Percentiles rank a stretch among this genome's conserved stretches.
phyloP scores from a whole-genome alignment of 1,139 yeast genomes.

The Scheffersomyces cryptocercus region DNA sequence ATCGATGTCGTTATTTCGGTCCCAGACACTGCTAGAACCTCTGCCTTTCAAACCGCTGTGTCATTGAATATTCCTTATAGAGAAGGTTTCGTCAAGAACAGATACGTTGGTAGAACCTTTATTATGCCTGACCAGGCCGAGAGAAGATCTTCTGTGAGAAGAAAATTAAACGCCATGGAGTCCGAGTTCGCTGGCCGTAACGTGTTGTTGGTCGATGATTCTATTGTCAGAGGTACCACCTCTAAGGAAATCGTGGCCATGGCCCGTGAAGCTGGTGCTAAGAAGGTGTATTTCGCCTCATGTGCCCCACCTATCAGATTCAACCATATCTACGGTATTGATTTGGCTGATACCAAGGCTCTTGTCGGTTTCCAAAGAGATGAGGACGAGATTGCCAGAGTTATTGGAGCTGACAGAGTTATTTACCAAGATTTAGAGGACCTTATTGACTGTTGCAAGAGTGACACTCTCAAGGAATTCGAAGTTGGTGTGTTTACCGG shows the following conservation, averaged over 20 bases:
- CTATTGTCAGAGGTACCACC: conserved; percentile 96
- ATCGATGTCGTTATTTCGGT: conserved; percentile 97
- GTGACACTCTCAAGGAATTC: conserved; percentile 58
- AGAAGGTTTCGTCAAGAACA: conserved; percentile 95
- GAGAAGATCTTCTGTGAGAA: conserved; percentile 89
- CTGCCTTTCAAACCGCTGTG: conserved; percentile 92
- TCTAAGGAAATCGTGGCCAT: conserved; percentile 93
- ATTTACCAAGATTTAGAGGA: conserved; percentile 86
- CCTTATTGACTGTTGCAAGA: conserved; percentile 73
- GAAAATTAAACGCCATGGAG: conserved; percentile 95
- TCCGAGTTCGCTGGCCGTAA: conserved; percentile 83
- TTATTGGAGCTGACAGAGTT: conserved; percentile 90
- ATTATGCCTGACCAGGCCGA: conserved; percentile 98
- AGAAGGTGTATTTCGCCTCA: conserved; percentile 88
- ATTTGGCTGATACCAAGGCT: conserved; percentile 92
- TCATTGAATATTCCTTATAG: conserved; percentile 79
- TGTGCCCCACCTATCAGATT: conserved; percentile 96
- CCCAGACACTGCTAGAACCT: conserved; percentile 94
- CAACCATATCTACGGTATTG: conserved; percentile 97
- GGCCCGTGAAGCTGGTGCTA: conserved; percentile 99
- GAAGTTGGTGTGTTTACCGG: conserved; percentile 99
- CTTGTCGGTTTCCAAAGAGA: conserved; percentile 82
- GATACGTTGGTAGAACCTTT: conserved; percentile 96
- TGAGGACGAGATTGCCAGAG: conserved; percentile 71
- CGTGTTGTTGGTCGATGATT: conserved; percentile 94